Base-by-base conservation (phyloP, 805 yeast species). In the Teunomyces barrocoloradensis region DNA sequence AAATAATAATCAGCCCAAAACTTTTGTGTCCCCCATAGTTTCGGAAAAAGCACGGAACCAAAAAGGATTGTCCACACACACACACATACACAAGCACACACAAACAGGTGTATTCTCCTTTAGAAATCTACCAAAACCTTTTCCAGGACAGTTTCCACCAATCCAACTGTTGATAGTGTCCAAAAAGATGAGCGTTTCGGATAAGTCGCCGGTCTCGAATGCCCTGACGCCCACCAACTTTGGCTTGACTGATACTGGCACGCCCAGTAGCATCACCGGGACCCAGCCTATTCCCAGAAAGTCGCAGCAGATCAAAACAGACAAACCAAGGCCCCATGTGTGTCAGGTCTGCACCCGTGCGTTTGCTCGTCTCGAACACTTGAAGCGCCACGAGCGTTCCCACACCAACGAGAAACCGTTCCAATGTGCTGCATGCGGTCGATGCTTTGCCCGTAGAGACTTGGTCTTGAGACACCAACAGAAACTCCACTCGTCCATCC, bases 391-490 rank as follows among this genome's bases (percentile, higher is more conserved):
- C 68, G 72, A 87, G 59, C 74, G 97, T 48, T 91, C 98, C 0
- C 99, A 88, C 64, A 87, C 95, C 1, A 85, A 86, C 60, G 95
- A 87, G 60, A 71, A 90, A 63, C 98, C 98, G 1, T 92, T 86
- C 69, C 94, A 89, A 62, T 92, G 99, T 69, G 95, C 96, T 2
- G 91, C 91, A 6, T 92, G 98, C 67, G 97, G 96, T 29, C 81
- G 98, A 43, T 87, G 96, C 61, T 92, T 94, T 71, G 97, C 98
- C 4, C 75, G 99, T 47, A 73, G 97, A 47, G 92, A 87, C 63
- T 74, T 87, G 61, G 89, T 94, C 25, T 75, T 94, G 46, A 79
- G 99, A 50, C 99, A 94, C 71, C 96, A 89, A 69, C 97, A 90
- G 68, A 94, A 94, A 62, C 78, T 94, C 30, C 99, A 94, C 59